A percentile compares a stretch with the other conserved stretches of the same genome.
These are phyloP conservation scores for Epichloe elymi DNA, from an alignment of 2,329 filamentous ascomycete genomes.

Conservation along the genomic window DNA sequence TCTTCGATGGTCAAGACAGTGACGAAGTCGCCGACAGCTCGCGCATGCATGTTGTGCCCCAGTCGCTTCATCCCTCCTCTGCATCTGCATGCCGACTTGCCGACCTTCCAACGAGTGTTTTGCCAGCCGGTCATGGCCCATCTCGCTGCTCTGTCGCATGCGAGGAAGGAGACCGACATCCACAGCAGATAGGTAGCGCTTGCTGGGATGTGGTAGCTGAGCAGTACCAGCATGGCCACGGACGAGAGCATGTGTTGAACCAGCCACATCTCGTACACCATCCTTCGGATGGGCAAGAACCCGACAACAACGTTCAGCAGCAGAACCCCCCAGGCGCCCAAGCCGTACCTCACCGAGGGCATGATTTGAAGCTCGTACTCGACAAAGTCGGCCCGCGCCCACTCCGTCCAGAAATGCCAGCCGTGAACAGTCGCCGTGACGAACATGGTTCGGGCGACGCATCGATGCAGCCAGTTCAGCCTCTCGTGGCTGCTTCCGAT, in stretches of 20 bases:
- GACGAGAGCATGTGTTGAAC: conserved; percentile 53
- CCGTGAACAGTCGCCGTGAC: conserved; percentile 57
- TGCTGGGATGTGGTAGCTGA: conserved; percentile 49
- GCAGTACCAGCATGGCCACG: conserved; percentile 46
- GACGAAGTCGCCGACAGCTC: conserved; percentile 35
- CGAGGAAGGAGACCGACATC: conserved; percentile 50
- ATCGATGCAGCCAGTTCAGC: conserved; percentile 61
- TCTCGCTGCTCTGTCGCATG: conserved; percentile 47
- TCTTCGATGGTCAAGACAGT: conserved; percentile 47
- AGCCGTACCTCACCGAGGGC: conserved; percentile 51
- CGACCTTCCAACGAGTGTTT: conserved; percentile 33
- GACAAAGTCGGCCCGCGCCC: conserved; percentile 46
- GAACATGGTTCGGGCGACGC: conserved; percentile 57
- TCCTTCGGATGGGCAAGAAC: conserved; percentile 48
- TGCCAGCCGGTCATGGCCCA: conserved; percentile 34
- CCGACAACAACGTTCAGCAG: conserved; percentile 53
- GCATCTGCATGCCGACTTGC: conserved; percentile 32
- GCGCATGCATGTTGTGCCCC: conserved; percentile 38
- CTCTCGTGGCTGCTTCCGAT: conserved; percentile 54
- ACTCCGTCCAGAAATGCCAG: conserved; percentile 54
- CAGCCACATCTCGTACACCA: conserved; percentile 58
- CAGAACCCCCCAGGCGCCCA: conserved; percentile 53
- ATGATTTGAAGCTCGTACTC: conserved; percentile 45
- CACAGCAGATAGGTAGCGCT: conserved; percentile 50
- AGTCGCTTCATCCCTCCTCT: conserved; percentile 34